Percentiles rank a stretch among this genome's conserved stretches.
These are phyloP conservation scores for Darksidea phi DNA, from an alignment of 495 filamentous ascomycete species.

Conservation along the genomic window DNA sequence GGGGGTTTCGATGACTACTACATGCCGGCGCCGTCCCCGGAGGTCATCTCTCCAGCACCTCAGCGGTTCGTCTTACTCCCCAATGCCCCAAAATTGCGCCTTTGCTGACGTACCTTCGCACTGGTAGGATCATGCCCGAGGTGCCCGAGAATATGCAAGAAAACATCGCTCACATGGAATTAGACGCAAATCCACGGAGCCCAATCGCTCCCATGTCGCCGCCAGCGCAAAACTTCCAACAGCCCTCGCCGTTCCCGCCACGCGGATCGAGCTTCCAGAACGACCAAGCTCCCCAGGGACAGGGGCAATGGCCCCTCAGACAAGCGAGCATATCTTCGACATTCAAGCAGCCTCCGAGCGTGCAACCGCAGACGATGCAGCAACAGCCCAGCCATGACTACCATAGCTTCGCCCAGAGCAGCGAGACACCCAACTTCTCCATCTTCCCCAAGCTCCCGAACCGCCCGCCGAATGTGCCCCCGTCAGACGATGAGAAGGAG, in stretches of 20 bases:
- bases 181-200: constrained; percentile 57
- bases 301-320: constrained; percentile 23
- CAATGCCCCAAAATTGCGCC: background rate
- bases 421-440: constrained; percentile 69
- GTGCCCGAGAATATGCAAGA: constrained; percentile 86
- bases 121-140: constrained; percentile 67
- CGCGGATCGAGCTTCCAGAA: constrained; percentile 27
- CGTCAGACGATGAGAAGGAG: constrained; percentile 91
- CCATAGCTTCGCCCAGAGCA: constrained; percentile 23
- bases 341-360: constrained; percentile 35
- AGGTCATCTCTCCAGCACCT: constrained; percentile 77
- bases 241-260: constrained; percentile 23
- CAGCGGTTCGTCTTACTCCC: constrained; percentile 64
- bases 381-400: constrained; percentile 44
- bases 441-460: constrained; percentile 83
- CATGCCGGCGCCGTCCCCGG: constrained; percentile 60
- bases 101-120: constrained; percentile 27
- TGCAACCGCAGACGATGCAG: constrained; percentile 28
- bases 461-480: constrained; percentile 84
- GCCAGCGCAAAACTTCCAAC: constrained; percentile 21
- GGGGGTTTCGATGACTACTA: constrained; percentile 87
- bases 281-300: constrained; percentile 4
- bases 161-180: constrained; percentile 83
- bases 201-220: constrained; percentile 39
- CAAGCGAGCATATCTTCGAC: constrained; percentile 34